phyloP scores from a whole-genome alignment of 805 yeast species.

The Saccharomycopsis malanga region DNA sequence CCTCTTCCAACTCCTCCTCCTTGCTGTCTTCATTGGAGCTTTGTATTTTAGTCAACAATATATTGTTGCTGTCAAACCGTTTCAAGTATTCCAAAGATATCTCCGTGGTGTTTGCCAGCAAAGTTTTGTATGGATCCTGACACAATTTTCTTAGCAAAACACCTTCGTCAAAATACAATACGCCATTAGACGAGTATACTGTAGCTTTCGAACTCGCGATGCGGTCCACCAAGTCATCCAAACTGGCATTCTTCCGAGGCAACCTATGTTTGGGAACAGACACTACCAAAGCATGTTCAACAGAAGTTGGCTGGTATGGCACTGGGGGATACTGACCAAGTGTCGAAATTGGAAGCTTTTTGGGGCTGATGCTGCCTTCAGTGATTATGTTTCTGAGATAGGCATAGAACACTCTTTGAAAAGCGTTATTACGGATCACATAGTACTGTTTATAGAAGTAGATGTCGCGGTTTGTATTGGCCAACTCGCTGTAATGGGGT shows the following conservation, averaged over 20 bases:
- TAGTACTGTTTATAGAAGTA: conserved; percentile 28
- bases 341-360: conserved; percentile 4
- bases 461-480: conserved; percentile 24
- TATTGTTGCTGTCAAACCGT: conserved; percentile 9
- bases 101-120: conserved; percentile 21
- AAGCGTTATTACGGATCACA: conserved; percentile 30
- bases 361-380: not conserved
- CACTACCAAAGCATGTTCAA: conserved; percentile 32
- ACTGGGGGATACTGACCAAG: conserved; percentile 30
- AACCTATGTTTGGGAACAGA: conserved; percentile 27
- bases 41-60: conserved; percentile 1
- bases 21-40: not conserved
- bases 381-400: conserved; percentile 26
- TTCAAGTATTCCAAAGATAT: conserved; percentile 13
- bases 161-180: conserved; percentile 34
- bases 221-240: conserved; percentile 30
- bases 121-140: conserved; percentile 32
- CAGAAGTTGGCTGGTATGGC: conserved; percentile 27
- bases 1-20: not conserved
- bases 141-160: conserved; percentile 37
- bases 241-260: conserved; percentile 21
- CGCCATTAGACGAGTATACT: conserved; percentile 29
- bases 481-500: conserved; percentile 22
- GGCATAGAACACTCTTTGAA: conserved; percentile 30
- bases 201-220: conserved; percentile 33